Base-by-base conservation (phyloP, 2,329 filamentous ascomycete species). In the Balansia obtecta region DNA sequence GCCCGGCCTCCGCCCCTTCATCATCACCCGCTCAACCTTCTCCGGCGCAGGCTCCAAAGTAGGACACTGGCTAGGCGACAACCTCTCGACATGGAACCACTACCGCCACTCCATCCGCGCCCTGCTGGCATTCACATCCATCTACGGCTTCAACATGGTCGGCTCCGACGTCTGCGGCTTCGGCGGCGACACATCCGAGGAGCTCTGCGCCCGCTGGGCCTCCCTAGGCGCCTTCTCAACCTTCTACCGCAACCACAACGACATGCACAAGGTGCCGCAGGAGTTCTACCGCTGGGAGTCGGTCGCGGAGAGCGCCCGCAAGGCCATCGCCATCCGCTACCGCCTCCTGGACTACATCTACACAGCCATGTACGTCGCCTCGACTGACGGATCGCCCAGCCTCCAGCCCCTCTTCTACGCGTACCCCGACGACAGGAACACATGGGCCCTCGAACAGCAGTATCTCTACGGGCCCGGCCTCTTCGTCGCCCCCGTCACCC, bases 31-130 rank as follows among this genome's bases (percentile, higher is more conserved):
- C 15, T 87, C 83, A 39, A 93, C 87, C 1, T 93, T 91, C 60
- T 76, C 86, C 10, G 87, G 88, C 3, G 80, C 80, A 0, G 88
- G 88, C 1, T 80, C 79, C 62, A 85, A 77, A 69, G 83, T 86
- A 1, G 87, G 86, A 1, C 87, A 93, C 65, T 94, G 87, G 87
- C 86, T 86, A 32, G 86, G 84, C 34, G 82, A 91, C 63, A 90
- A 89, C 60, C 68, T 71, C 16, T 83, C 82, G 3, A 74, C 78
- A 13, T 91, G 84, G 79, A 74, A 76, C 0, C 85, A 82, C 62
- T 85, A 90, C 78, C 85, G 77, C 65, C 82, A 85, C 63, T 82
- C 82, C 11, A 93, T 93, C 58, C 79, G 85, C 0, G 85, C 90
- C 63, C 86, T 85, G 1, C 72, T 94, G 0, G 82, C 79, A 3